Evolutionary conservation across 2,329 filamentous ascomycete species (phyloP), one percentile per base, ranked within the genome.

Genomic region (Cytospora paraplurivora): DNA sequence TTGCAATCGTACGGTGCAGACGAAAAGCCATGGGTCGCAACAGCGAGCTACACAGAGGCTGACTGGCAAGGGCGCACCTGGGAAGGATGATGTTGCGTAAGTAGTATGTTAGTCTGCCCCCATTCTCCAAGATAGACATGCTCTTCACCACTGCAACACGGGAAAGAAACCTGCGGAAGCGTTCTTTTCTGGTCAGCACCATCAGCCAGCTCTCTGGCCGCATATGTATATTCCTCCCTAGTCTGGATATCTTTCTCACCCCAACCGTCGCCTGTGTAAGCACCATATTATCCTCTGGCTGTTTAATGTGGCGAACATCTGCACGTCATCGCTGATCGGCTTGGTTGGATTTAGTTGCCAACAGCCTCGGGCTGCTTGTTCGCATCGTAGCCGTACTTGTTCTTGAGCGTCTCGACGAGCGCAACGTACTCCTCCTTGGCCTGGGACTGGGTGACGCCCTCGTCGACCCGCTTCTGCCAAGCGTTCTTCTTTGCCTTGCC

Each of bases 11-110:
- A 97, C 70, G 77, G 73, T 0, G 67, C 75, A 8, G 73, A 76
- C 5, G 91, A 96, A 71, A 77, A 82, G 54, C 92, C 93, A 1
- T 97, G 93, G 93, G 91, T 90, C 65, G 88, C 89, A 4, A 87
- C 85, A 1, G 77, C 81, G 70, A 71, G 71, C 1, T 82, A 93
- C 71, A 63, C 66, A 0, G 83, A 88, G 70, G 85, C 83, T 13
- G 91, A 94, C 76, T 85, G 85, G 78, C 79, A 72, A 68, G 84
- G 83, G 1, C 69, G 69, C 50, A 62, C 68, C 15, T 85, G 83
- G 78, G 49, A 51, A 59, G 62, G 17, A 44, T 66, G 62, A 63
- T 21, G 27, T n/a, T n/a, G 6, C 15, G 27, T 47, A 21, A 21
- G 44, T 21, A 19, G n/a, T 37, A 2, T 2, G 1, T 8, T 21